These are phyloP conservation scores for Raphanus raphanistrum DNA, from an alignment of 345 rosid genomes.

Conservation along the genomic window DNA sequence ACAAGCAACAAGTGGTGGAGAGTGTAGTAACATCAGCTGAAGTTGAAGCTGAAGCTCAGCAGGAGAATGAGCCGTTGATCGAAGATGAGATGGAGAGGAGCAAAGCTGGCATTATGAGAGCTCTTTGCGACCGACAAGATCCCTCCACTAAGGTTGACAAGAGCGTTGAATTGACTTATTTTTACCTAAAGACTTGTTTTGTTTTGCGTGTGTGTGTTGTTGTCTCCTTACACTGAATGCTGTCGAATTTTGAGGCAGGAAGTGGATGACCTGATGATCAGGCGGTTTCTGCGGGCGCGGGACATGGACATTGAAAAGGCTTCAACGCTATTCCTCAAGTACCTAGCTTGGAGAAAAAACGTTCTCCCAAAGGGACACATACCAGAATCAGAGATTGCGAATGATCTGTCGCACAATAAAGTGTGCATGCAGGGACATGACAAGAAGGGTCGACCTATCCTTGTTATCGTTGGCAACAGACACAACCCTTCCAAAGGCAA, in stretches of 20 bases:
- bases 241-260: conserved; percentile 39
- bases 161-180: not conserved
- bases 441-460: conserved; percentile 65
- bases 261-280: conserved; percentile 70
- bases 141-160: conserved; percentile 58
- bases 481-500: conserved; percentile 67
- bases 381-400: conserved; percentile 54
- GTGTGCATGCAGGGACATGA: conserved; percentile 76
- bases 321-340: conserved; percentile 64
- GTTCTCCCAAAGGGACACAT: conserved; percentile 61
- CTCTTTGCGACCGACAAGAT: conserved; percentile 70
- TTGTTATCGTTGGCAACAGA: conserved; percentile 53
- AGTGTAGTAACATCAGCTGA: not conserved
- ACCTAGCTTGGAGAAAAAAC: conserved; percentile 67
- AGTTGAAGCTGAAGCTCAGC: conserved; percentile 12
- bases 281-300: conserved; percentile 86
- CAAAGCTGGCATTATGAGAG: conserved; percentile 81
- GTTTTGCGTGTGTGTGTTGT: not conserved
- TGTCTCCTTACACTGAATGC: not conserved
- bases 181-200: not conserved
- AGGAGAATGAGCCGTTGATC: conserved; percentile 25
- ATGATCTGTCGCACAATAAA: conserved; percentile 66
- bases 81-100: conserved; percentile 63
- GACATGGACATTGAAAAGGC: conserved; percentile 89
- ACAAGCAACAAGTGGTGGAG: conserved; percentile 7